Base-by-base conservation (phyloP, 495 filamentous ascomycete genomes). In the Aspergillus indologenus region DNA sequence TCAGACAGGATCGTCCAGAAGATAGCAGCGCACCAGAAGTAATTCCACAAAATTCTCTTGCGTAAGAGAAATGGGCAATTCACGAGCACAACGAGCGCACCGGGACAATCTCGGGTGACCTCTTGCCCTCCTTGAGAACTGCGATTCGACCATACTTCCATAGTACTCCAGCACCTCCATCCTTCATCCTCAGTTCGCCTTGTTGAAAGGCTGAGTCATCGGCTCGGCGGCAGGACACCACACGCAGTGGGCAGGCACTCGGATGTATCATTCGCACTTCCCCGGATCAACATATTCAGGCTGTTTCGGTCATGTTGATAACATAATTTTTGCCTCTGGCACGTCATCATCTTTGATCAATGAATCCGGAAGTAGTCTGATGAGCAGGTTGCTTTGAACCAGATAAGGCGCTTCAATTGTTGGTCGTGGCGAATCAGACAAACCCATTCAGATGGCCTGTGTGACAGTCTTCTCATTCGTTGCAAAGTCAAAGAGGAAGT, bases 241-340 rank as follows among this genome's bases (percentile, higher is more conserved):
- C 26, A 29, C 34, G 12, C 34, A 40, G 12, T 40, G 5, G 34
- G 34, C 34, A 40, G 34, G 12, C 34, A 40, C 12, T 40, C 40
- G 50, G 51, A 54, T 54, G 44, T 59, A 45, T 44, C 57, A n/a
- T 51, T 22, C 34, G 19, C 17, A 45, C 31, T 45, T 15, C 48
- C 48, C 48, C 23, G 48, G 29, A 11, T 51, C 31, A 24, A 29
- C 24, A 21, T 8, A 51, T 23, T 51, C 48, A 51, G 48, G 48
- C 48, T 51, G 19, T 51, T 50, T 11, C 44, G 34, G 58, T 51
- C 21, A 46, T 34, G 50, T 50, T 50, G 51, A 17, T 50, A 55
- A 60, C 58, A 56, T 59, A 43, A n/a, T n/a, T n/a, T 24, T 43
- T 48, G 40, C 42, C 46, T 52, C 56, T 11, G 53, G 44, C 56